Base-by-base conservation (phyloP, 1,139 yeast genomes). In the Yamadazyma sp. region DNA sequence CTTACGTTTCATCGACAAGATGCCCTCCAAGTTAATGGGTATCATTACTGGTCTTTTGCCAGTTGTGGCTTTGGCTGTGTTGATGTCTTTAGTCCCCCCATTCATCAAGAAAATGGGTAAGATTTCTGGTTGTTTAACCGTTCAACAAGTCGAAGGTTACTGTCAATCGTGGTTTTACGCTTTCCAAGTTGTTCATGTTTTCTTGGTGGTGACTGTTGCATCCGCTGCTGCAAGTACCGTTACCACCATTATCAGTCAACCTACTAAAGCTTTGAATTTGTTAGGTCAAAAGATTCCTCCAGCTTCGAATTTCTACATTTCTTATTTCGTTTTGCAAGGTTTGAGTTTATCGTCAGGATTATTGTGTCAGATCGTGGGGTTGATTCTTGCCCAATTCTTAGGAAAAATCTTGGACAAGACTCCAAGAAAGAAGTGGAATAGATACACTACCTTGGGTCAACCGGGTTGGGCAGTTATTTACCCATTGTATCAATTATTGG, bases 161-260 rank as follows among this genome's bases (percentile, higher is more conserved):
- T 87, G 95, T 49, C 98, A 92, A 62, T 74, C 83, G 18, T 84
- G 95, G 75, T 92, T 71, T 62, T 92, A 77, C 65, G 95, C 89
- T 2, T 91, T 91, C 77, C 92, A 86, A 63, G 91, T 88, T 39
- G 81, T 91, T 34, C 89, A 91, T 59, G 87, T 73, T 14, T 91
- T 91, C 64, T 62, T 91, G 46, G 89, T 89, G 38, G 76, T 87
- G 39, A 87, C 97, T 1, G 61, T 87, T 43, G 73, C 95, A 16
- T 87, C 96, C 10, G 80, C 96, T 34, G 75, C 76, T 31, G 87
- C 95, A 11, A 70, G 95, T 10, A 73, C 92, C 2, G 82, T 83
- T 3, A 78, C 80, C 6, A 64, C 73, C 11, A 76, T 80, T 43
- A 78, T 82, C 38, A 60, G 71, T 15, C 59, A 79, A 12, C 89